Conservation (phyloP, 225 moss, liverwort and hornwort genomes). For the Anthoceros angustus region DNA sequence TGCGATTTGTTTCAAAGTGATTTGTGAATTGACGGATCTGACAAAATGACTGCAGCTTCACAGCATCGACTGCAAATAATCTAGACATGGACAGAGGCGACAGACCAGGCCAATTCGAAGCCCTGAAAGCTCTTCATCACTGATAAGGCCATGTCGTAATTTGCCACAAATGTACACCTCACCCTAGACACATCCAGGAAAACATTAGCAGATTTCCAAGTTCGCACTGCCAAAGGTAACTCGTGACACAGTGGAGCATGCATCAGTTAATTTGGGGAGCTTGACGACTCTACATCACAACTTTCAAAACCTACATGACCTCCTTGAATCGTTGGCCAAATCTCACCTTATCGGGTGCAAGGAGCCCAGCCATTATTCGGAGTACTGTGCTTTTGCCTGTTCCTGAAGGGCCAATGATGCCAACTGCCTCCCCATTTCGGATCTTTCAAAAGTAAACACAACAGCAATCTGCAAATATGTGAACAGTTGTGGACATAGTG, state of each 20-base stretch:
- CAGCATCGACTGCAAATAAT: not conserved
- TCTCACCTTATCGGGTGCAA: conserved; percentile 76
- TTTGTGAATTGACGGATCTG: not conserved
- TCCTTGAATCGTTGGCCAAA: too few species aligned
- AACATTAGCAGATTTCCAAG: not conserved
- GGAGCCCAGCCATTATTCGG: conserved; percentile 88
- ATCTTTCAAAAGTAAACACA: conserved; percentile 22
- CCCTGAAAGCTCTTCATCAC: conserved; percentile 51
- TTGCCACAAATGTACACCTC: conserved; percentile 79
- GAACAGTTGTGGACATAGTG: not conserved
- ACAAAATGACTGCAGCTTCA: conserved; percentile 4
- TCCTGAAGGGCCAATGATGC: conserved; percentile 96
- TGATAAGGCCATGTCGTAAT: conserved; percentile 63
- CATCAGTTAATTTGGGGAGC: too few species aligned
- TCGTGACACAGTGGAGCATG: too few species aligned
- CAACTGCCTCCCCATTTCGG: conserved; percentile 86
- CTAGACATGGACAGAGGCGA: not conserved
- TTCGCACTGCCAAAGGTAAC: too few species aligned
- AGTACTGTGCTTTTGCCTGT: conserved; percentile 91
- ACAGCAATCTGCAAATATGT: not conserved
- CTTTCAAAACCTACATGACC: too few species aligned
- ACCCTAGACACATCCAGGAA: conserved; percentile 26
- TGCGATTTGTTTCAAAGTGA: conserved; percentile 7
- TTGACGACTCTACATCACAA: too few species aligned
- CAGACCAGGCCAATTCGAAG: conserved; percentile 96